Base-by-base conservation (phyloP, 805 yeast species). In the Suhomyces sp. region DNA sequence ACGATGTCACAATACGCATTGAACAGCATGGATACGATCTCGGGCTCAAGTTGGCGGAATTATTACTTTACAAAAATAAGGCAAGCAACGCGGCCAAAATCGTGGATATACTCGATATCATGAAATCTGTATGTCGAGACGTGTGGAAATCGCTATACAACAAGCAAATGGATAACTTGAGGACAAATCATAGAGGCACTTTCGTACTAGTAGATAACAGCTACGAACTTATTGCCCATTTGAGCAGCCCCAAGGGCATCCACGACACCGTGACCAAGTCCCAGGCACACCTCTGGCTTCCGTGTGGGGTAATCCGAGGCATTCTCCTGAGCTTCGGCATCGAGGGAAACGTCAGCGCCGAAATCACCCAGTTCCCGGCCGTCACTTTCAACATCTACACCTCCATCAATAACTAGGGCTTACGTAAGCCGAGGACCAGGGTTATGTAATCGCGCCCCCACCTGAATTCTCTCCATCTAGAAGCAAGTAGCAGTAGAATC, bases 121-220 rank as follows among this genome's bases (percentile, higher is more conserved):
- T 94, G 89, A 93, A 93, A 69, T 91, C 89, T 65, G 81, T 94
- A 4, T 92, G 98, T 65, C 80, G 96, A 44, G 97, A 92, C 59
- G 86, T 92, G 25, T 94, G 98, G 98, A 84, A 81, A 59, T 71
- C 79, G 49, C 64, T 93, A 25, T 90, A 83, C 69, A 82, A 84
- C 37, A 93, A 91, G 68, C 97, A 88, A 65, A 89, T 94, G 76
- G 97, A 92, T 65, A 91, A 90, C 59, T 76, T 94, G 53, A 81
- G 96, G 55, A 94, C 99, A 1, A 94, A 94, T 64, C 97, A 94
- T 66, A 72, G 96, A 37, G 88, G 94, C 6, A 87, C 92, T 0
- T 89, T 83, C 66, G 93, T 90, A 22, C 74, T 89, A 43, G 82
- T 89, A 8, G 97, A 89, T 64, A 82, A 79, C 64, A 71, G 71